Conservation (phyloP, 148 eudicot species). For the Tetragonia tetragonoides region DNA sequence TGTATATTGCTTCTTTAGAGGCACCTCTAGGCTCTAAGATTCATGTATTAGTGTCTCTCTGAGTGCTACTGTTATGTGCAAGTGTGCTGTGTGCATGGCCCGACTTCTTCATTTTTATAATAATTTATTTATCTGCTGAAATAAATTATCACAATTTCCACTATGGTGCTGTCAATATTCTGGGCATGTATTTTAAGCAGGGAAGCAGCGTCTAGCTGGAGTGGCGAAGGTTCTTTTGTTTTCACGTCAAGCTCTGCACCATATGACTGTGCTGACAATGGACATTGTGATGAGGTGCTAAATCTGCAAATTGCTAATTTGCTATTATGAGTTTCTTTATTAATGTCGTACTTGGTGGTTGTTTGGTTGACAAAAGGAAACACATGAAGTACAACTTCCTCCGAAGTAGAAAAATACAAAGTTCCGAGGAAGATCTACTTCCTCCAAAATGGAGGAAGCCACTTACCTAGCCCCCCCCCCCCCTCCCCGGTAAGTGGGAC, state of each 20-base stretch:
- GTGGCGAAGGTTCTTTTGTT: conserved; percentile 69
- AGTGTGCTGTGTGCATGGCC: neutral
- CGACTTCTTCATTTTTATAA: neutral
- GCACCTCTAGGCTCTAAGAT: neutral
- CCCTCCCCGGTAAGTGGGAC: too few species aligned
- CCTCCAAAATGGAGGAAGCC: too few species aligned
- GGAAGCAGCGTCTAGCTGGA: conserved; percentile 71
- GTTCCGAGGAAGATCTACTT: too few species aligned
- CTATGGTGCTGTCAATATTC: neutral
- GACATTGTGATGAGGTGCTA: conserved; percentile 74
- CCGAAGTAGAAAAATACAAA: too few species aligned
- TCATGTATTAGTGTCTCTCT: neutral
- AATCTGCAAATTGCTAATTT: conserved; percentile 15
- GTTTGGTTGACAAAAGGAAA: too few species aligned
- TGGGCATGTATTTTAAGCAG: conserved; percentile 33
- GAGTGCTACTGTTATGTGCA: neutral
- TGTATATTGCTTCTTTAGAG: neutral
- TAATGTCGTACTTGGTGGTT: neutral
- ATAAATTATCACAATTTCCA: neutral
- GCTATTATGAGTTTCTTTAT: neutral
- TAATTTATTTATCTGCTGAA: neutral
- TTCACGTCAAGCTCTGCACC: conserved; percentile 92
- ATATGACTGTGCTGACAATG: conserved; percentile 79
- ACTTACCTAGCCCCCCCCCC: too few species aligned
- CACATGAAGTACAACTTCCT: too few species aligned